These are phyloP conservation scores for Gelatoporia subvermispora DNA, from an alignment of 768 basidiomycete species.

Conservation along the genomic window DNA sequence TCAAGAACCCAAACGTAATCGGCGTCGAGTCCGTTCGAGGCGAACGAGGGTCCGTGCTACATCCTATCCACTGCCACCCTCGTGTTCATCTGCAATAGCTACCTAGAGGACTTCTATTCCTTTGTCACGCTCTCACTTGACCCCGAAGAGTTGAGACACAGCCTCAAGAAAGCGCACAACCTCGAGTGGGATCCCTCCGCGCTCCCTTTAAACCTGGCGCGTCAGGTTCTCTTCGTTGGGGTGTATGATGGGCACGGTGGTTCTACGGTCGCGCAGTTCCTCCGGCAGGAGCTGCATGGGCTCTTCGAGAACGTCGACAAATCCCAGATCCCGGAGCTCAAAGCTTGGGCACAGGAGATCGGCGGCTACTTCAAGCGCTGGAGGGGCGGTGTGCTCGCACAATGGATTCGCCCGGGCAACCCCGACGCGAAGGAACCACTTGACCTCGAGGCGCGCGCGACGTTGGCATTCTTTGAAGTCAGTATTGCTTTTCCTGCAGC, in stretches of 20 bases:
- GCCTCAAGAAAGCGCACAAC: conserved; percentile 55
- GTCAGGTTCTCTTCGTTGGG: conserved; percentile 81
- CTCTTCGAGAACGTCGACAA: conserved; percentile 78
- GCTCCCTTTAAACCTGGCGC: conserved; percentile 50
- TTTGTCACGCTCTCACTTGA: conserved; percentile 73
- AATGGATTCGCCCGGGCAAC: conserved; percentile 45
- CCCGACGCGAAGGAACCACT: conserved; percentile 29
- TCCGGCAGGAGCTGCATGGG: conserved; percentile 81
- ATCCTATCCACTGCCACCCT: not conserved
- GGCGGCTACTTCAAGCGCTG: conserved; percentile 93
- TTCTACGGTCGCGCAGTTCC: conserved; percentile 80
- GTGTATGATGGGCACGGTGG: conserved; percentile 96
- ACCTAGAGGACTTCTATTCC: conserved; percentile 86
- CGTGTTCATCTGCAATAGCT: conserved; percentile 37
- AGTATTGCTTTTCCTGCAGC: conserved; percentile 13
- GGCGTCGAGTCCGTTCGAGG: conserved; percentile 75
- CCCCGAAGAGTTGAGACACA: conserved; percentile 65
- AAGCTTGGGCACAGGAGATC: conserved; percentile 68
- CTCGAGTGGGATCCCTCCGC: conserved; percentile 69
- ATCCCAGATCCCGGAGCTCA: conserved; percentile 66
- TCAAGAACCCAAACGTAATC: conserved; percentile 73
- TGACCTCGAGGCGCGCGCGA: conserved; percentile 82
- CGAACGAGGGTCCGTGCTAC: conserved; percentile 52
- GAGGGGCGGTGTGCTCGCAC: conserved; percentile 69
- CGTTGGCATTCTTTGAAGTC: conserved; percentile 84